phyloP scores from a whole-genome alignment of 2,329 filamentous ascomycete genomes.

The Calonectria leucothoes region DNA sequence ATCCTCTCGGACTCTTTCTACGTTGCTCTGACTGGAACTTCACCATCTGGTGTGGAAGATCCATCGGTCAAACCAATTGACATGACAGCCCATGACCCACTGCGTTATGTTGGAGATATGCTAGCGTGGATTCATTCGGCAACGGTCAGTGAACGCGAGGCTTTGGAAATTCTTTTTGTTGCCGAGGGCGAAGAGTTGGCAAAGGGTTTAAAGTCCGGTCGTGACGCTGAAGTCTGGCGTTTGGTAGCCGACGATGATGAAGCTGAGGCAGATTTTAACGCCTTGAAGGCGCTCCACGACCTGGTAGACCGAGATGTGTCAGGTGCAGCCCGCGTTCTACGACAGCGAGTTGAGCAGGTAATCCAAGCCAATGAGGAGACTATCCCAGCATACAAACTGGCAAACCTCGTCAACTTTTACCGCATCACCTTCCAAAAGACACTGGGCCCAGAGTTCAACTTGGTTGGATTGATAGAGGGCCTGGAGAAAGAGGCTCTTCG shows the following conservation, averaged over 20 bases:
- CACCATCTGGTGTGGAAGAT: slow-evolving; percentile 68
- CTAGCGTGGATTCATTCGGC: slow-evolving; percentile 96
- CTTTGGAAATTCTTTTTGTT: slow-evolving; percentile 90
- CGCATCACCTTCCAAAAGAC: slow-evolving; percentile 85
- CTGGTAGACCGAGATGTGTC: slow-evolving; percentile 88
- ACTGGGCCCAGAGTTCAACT: slow-evolving; percentile 74
- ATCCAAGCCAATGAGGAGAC: slow-evolving; percentile 93
- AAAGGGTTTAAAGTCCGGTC: slow-evolving; percentile 81
- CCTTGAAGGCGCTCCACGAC: slow-evolving; percentile 82
- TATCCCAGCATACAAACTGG: slow-evolving; percentile 88
- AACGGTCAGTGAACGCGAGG: slow-evolving; percentile 92
- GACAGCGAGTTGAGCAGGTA: slow-evolving; percentile 90
- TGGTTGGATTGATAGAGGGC: slow-evolving; percentile 75
- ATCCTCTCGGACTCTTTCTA: slow-evolving; percentile 92
- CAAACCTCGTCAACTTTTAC: slow-evolving; percentile 92
- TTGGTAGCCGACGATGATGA: slow-evolving; percentile 69
- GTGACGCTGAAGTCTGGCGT: slow-evolving; percentile 87
- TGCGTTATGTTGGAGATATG: slow-evolving; percentile 97
- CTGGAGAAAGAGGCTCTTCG: slow-evolving; percentile 82
- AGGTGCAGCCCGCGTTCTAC: slow-evolving; percentile 84
- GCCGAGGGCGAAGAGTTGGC: slow-evolving; percentile 90
- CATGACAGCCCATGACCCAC: slow-evolving; percentile 88
- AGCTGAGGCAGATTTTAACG: slow-evolving; percentile 75
- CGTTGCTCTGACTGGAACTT: slow-evolving; percentile 82
- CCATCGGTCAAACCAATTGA: slow-evolving; percentile 88